Evolutionary conservation across 148 eudicot species (phyloP).

Genomic region (Arctostaphylos glauca): DNA sequence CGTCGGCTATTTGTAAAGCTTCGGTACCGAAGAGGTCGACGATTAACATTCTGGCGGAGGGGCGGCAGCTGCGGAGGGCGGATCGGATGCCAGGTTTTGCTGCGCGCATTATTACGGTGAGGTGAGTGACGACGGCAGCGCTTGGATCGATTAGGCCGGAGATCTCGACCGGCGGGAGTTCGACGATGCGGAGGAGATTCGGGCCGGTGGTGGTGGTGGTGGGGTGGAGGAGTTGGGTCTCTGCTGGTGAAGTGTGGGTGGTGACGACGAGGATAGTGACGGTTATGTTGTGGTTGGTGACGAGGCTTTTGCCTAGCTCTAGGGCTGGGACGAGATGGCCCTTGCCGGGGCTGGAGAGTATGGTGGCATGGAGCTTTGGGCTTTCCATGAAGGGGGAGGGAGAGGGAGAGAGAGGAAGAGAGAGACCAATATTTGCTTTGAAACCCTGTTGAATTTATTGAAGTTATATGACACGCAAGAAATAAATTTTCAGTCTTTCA

Average conservation of each 20-base stretch:
- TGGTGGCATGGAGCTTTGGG: background rate
- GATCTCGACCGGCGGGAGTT: slow-evolving; percentile 35
- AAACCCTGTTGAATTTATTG: too few relatives aligned
- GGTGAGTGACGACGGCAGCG: slow-evolving; percentile 6
- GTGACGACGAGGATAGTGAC: slow-evolving; percentile 37
- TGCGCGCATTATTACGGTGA: slow-evolving; percentile 28
- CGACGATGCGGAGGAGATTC: background rate
- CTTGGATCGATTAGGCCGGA: slow-evolving; percentile 7
- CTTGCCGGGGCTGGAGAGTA: slow-evolving; percentile 50
- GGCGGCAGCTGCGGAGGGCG: slow-evolving; percentile 16
- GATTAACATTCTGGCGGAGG: slow-evolving; percentile 38
- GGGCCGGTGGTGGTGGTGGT: too few relatives aligned
- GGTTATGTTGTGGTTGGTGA: slow-evolving; percentile 22
- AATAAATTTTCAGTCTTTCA: too few relatives aligned
- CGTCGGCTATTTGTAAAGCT: slow-evolving; percentile 34
- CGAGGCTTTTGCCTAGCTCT: slow-evolving; percentile 41
- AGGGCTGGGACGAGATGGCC: slow-evolving; percentile 53
- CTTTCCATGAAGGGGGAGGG: too few relatives aligned
- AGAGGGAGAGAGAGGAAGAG: too few relatives aligned
- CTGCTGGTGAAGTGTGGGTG: background rate
- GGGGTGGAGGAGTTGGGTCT: too few relatives aligned
- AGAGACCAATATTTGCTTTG: too few relatives aligned
- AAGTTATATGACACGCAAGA: too few relatives aligned
- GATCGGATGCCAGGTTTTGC: slow-evolving; percentile 17
- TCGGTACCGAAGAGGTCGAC: slow-evolving; percentile 41